These are phyloP conservation scores for Penicillium oxalicum DNA, from an alignment of 2,329 filamentous ascomycete species.

Conservation along the genomic window DNA sequence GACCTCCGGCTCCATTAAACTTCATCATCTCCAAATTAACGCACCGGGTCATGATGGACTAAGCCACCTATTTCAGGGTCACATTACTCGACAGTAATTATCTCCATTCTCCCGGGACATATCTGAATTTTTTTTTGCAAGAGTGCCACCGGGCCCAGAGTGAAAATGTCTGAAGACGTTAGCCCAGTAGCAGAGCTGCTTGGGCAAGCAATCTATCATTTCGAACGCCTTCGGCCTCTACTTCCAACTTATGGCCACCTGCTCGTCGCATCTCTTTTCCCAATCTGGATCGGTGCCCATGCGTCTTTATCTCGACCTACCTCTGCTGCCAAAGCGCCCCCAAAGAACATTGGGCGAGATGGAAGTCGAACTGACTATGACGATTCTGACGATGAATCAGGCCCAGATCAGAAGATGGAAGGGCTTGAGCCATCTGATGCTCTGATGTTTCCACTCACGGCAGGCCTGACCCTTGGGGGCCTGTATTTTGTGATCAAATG, in stretches of 20 bases:
- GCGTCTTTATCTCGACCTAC: constrained; percentile 77
- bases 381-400: constrained; percentile 47
- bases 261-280: constrained; percentile 64
- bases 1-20: constrained; percentile 3
- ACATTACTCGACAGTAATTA: not conserved
- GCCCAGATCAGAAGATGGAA: constrained; percentile 55
- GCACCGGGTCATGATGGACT: constrained; percentile 11
- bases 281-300: constrained; percentile 79
- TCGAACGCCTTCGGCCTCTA: constrained; percentile 39
- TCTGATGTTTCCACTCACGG: constrained; percentile 74
- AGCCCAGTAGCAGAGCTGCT: constrained; percentile 36
- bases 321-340: constrained; percentile 62
- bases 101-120: not conserved
- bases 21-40: not conserved
- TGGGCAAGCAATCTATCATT: constrained; percentile 41
- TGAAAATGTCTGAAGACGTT: constrained; percentile 26
- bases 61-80: not conserved
- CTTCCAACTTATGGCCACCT: constrained; percentile 57
- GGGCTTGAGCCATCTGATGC: constrained; percentile 72
- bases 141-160: no score
- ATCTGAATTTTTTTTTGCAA: no score
- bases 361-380: constrained; percentile 30
- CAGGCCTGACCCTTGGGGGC: constrained; percentile 63
- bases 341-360: constrained; percentile 38
- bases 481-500: constrained; percentile 88